phyloP scores from a whole-genome alignment of 2,329 filamentous ascomycete species.

The Aspergillus intermedius region DNA sequence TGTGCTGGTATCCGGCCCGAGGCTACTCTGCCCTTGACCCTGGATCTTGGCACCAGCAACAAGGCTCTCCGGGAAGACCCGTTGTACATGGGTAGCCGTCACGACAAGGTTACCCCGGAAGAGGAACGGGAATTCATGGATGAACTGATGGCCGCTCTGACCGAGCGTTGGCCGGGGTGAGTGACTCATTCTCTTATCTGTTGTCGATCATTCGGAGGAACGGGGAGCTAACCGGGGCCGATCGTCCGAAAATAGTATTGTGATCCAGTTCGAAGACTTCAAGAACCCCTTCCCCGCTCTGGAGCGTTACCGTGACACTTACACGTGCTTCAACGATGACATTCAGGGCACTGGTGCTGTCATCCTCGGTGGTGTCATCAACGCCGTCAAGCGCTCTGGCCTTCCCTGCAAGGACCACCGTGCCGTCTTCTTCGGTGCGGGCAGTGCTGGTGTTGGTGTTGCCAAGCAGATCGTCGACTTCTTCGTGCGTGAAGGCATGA shows the following conservation, averaged over 20 bases:
- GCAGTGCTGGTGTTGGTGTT: constrained; percentile 91
- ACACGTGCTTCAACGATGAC: constrained; percentile 98
- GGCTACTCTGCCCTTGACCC: constrained; percentile 55
- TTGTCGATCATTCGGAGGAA: constrained; percentile 42
- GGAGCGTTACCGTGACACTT: constrained; percentile 76
- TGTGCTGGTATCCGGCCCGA: constrained; percentile 89
- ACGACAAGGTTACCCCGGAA: constrained; percentile 68
- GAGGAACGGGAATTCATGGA: constrained; percentile 91
- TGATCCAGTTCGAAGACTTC: constrained; percentile 95
- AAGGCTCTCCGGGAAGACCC: constrained; percentile 64
- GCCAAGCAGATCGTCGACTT: constrained; percentile 97
- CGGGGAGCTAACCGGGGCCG: constrained; percentile 14
- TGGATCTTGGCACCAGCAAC: constrained; percentile 60
- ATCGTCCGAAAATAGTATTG: constrained; percentile 44
- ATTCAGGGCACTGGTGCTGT: constrained; percentile 97
- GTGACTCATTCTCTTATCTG: constrained; percentile 18
- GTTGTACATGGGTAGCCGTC: constrained; percentile 85
- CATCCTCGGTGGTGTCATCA: constrained; percentile 75
- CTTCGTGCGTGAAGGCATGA: constrained; percentile 86
- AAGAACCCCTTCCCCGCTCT: constrained; percentile 95
- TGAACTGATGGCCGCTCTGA: constrained; percentile 89
- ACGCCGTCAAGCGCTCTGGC: constrained; percentile 72
- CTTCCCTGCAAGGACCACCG: constrained; percentile 84
- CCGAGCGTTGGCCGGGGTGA: constrained; percentile 65
- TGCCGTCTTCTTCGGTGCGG: constrained; percentile 92